Base-by-base conservation (phyloP, 2,329 filamentous ascomycete species). In the Nemania sp. region DNA sequence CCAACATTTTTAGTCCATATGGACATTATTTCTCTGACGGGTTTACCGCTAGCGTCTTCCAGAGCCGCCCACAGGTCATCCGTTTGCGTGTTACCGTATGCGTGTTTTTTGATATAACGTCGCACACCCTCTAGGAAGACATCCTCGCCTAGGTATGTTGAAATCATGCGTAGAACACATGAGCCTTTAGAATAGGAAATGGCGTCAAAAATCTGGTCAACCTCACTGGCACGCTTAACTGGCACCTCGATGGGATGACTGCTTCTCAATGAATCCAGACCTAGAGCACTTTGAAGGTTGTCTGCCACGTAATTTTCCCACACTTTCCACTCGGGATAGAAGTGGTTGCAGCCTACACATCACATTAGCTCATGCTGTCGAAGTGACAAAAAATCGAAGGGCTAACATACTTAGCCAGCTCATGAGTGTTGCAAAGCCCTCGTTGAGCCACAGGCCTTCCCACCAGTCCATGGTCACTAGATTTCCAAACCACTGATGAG, bases 401-500 rank as follows among this genome's bases (percentile, higher is more conserved):
- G 50, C 53, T 17, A 26, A 63, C 68, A 49, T 59, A 71, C 70
- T 74, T 67, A 76, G 48, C 90, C 91, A 88, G 56, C 89, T 92
- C 90, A 94, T 91, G 86, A 89, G 90, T 33, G 90, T 95, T 26
- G 91, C 90, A 65, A 95, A 95, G 30, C 90, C 90, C 72, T 95
- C 90, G 72, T 97, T 97, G 49, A 97, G 82, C 93, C 93, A 97
- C 6, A 97, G 77, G 49, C 92, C 93, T 73, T 97, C 91, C 93
- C 93, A 97, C 80, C 95, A 97, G 72, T 96, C 91, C 91, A 97
- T 97, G 48, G 93, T 97, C 23, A 97, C 93, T 48, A 97, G 77
- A 75, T 97, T 97, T 59, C 93, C 93, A 68, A 97, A 97, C 93
- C 93, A 97, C 74, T 97, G 93, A 74, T 97, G 93, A 34, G 93